Evolutionary conservation across 352 stramenopile genomes (phyloP), one percentile per base, ranked within the genome.

Genomic region (Phytophthora sp.): DNA sequence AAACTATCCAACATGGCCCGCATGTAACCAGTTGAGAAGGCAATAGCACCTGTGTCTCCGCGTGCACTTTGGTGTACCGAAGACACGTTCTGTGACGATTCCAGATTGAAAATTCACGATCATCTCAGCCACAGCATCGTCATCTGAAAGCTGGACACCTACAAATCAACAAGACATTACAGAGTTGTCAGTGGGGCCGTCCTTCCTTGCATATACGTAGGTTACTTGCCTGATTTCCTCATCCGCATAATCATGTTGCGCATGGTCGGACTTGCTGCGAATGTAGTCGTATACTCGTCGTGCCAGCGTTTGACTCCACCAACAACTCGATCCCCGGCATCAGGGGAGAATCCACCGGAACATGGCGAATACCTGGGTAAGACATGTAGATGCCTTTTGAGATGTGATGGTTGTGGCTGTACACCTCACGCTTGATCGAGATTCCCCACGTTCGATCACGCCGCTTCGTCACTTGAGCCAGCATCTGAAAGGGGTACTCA

Each of bases 301-400:
- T 47, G 1, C 49, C 49, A 5, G 58, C 58, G 7, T 59, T 8
- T 1, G 47, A 12, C 15, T 60, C 47, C 7, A 60, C 29, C 15
- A 47, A 29, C 9, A 58, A 13, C 21, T 65, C 47, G 18, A 57
- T 58, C 0, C 46, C 57, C 7, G 57, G 57, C 8, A 57, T 65
- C 8, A 65, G 21, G 0, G 45, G 31, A 50, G 56, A 51, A 2
- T 42, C n/a, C n/a, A 11, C 13, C 13, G 57, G 21, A 52, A 66
- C 47, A 47, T 60, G 58, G 38, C 49, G 58, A 60, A 66, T 66
- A 66, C 58, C 47, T 59, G 58, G 39, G 11, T 66, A 54, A 53
- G 13, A 42, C 24, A 23, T 67, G 50, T 67, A 61, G 15, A 56
- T 61, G 11, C 29, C 50, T 9, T 49, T 8, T 2, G 39, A 56